A percentile compares a stretch with the other conserved stretches of the same genome.
Evolutionary conservation across 1,284 basidiomycete genomes (phyloP).

Genomic region (Crepidotus sp.): DNA sequence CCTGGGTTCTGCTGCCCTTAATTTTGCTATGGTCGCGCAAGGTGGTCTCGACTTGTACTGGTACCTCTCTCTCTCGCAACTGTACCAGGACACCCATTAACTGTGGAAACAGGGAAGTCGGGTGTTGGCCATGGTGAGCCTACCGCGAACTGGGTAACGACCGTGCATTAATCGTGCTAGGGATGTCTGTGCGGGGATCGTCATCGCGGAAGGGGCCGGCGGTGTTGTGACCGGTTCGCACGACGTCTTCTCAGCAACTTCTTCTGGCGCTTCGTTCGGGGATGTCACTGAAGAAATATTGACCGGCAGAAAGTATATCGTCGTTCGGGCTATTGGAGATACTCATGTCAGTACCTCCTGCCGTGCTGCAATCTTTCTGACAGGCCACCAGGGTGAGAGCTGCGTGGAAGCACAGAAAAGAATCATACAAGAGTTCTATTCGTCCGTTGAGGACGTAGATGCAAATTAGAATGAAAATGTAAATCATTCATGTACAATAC

Average conservation of each 20-base stretch:
- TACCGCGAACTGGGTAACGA: background rate
- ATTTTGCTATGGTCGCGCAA: conserved; percentile 77
- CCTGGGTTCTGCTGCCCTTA: conserved; percentile 80
- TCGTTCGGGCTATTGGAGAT: conserved; percentile 62
- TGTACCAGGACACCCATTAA: conserved; percentile 2
- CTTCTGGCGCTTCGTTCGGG: conserved; percentile 32
- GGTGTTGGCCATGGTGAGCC: conserved; percentile 71
- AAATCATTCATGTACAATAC: background rate
- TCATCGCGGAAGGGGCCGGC: conserved; percentile 89
- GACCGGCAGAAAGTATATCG: conserved; percentile 80
- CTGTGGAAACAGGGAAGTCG: conserved; percentile 68
- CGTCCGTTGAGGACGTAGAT: conserved; percentile 61
- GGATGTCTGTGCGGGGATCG: conserved; percentile 89
- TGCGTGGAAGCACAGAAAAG: conserved; percentile 67
- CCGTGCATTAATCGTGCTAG: conserved; percentile 1
- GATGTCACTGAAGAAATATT: conserved; percentile 64
- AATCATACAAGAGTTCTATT: conserved; percentile 80
- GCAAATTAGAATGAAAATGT: conserved; percentile 22
- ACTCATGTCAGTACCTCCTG: conserved; percentile 34
- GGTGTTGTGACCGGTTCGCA: conserved; percentile 69
- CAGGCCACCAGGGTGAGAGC: conserved; percentile 44
- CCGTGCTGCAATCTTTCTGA: background rate
- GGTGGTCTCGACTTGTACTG: conserved; percentile 80
- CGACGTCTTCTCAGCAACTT: conserved; percentile 34
- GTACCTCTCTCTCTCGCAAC: conserved; percentile 28